Conservation (phyloP, 352 stramenopile species). For the Phytophthora nicotianae region DNA sequence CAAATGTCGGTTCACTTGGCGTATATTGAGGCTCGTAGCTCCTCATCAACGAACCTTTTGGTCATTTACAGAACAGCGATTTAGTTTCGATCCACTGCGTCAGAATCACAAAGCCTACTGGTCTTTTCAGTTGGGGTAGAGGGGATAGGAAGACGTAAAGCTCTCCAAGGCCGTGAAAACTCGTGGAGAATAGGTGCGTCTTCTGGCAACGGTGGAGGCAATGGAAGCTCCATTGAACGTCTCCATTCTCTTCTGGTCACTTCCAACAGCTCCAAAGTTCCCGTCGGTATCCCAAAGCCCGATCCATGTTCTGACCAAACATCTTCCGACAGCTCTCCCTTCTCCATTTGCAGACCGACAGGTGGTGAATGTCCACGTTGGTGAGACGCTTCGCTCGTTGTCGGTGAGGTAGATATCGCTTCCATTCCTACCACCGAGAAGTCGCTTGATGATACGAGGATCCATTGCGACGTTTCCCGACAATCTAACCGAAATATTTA, state of each 20-base stretch:
- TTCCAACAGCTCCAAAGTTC: slow-evolving; percentile 33
- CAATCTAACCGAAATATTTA: not conserved
- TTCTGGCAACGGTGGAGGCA: slow-evolving; percentile 21
- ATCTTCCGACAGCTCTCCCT: slow-evolving; percentile 1
- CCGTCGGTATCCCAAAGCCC: slow-evolving; percentile 30
- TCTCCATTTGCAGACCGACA: slow-evolving; percentile 13
- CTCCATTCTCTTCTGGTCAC: slow-evolving; percentile 26
- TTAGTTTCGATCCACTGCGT: not conserved
- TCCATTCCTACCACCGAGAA: slow-evolving; percentile 1
- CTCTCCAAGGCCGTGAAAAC: slow-evolving; percentile 43
- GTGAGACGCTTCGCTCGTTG: not conserved
- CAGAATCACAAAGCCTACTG: slow-evolving; percentile 5
- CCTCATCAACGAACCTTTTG: slow-evolving; percentile 54
- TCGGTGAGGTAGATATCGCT: not conserved
- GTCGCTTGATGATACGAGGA: not conserved
- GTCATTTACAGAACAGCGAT: not conserved
- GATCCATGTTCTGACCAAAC: slow-evolving; percentile 14
- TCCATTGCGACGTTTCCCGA: not conserved
- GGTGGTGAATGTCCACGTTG: not conserved
- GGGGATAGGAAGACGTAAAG: slow-evolving; percentile 31
- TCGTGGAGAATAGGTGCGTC: slow-evolving; percentile 46
- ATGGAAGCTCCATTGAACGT: slow-evolving; percentile 24
- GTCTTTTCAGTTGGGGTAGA: not conserved
- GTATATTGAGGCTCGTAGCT: slow-evolving; percentile 68
- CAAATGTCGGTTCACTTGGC: slow-evolving; percentile 50